Conservation (phyloP, 2,329 filamentous ascomycete genomes). For the Cordyceps cateniannulata region DNA sequence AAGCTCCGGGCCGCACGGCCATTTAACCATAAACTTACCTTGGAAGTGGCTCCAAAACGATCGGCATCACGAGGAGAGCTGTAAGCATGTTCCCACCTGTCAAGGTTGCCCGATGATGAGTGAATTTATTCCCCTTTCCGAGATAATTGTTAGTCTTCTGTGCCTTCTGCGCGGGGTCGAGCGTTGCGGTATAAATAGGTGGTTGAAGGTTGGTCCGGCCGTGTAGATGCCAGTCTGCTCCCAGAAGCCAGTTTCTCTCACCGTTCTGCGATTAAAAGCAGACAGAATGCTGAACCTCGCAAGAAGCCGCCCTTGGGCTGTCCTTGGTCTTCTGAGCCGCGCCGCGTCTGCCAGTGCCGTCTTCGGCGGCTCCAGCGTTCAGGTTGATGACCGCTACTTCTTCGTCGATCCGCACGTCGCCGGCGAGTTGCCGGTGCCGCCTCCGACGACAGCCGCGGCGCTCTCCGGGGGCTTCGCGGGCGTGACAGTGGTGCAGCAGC, state of each 20-base stretch:
- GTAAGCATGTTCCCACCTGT: not conserved
- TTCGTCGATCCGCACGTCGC: conserved; percentile 9
- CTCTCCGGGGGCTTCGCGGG: conserved; percentile 23
- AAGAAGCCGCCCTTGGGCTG: not conserved
- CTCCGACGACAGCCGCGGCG: not conserved
- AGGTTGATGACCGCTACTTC: conserved; percentile 1
- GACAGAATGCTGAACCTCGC: not conserved
- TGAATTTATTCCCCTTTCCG: not conserved
- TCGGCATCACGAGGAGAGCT: too few species aligned
- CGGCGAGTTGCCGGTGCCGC: not conserved
- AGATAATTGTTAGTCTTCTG: not conserved
- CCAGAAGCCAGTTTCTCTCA: not conserved
- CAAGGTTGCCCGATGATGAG: not conserved
- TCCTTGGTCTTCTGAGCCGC: not conserved
- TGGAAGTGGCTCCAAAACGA: not conserved
- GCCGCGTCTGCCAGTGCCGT: not conserved
- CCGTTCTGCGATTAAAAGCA: not conserved
- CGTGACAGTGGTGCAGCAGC: conserved; percentile 25
- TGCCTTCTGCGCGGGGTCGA: not conserved
- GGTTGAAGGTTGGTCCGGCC: too few species aligned
- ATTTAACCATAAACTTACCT: not conserved
- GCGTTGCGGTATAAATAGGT: not conserved
- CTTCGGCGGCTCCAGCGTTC: conserved; percentile 6
- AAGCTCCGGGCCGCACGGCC: not conserved
- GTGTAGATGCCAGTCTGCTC: not conserved